Evolutionary conservation across 306 rosid genomes (phyloP).

Genomic region (Cercis canadensis): DNA sequence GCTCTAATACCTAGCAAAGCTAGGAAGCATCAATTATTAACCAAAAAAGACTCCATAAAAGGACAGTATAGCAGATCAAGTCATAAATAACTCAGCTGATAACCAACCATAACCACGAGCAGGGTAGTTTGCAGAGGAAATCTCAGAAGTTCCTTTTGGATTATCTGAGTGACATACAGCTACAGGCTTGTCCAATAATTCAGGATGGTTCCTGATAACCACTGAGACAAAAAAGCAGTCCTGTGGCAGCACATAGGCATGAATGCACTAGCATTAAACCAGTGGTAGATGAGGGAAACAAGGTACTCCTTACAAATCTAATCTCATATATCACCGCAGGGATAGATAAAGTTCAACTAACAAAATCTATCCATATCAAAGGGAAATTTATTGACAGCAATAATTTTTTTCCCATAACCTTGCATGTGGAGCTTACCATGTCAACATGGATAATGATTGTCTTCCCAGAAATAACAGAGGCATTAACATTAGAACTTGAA

Average conservation of each 20-base stretch:
- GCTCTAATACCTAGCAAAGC: conserved; percentile 76
- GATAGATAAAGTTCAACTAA: conserved; percentile 22
- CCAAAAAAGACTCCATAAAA: conserved; percentile 22
- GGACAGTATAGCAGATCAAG: conserved; percentile 18
- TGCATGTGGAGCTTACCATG: conserved; percentile 63
- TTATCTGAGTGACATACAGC: conserved; percentile 93
- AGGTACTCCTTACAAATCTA: conserved; percentile 28
- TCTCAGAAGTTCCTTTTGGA: conserved; percentile 91
- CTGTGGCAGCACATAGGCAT: conserved; percentile 53
- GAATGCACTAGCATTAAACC: conserved; percentile 38
- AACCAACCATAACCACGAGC: conserved; percentile 88
- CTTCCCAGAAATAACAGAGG: conserved; percentile 41
- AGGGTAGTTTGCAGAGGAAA: conserved; percentile 97
- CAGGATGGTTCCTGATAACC: conserved; percentile 72
- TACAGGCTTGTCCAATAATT: conserved; percentile 77
- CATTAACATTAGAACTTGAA: conserved; percentile 42
- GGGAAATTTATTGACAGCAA: conserved; percentile 28
- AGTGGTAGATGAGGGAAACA: not conserved
- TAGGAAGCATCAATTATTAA: conserved; percentile 20
- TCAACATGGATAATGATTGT: conserved; percentile 75
- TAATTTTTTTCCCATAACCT: conserved; percentile 28
- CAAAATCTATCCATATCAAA: not conserved
- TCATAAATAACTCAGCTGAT: conserved; percentile 35
- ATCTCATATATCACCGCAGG: not conserved
- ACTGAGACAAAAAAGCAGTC: conserved; percentile 96